Conservation (phyloP, 106 monocot species). For the Dioscorea dumetorum region DNA sequence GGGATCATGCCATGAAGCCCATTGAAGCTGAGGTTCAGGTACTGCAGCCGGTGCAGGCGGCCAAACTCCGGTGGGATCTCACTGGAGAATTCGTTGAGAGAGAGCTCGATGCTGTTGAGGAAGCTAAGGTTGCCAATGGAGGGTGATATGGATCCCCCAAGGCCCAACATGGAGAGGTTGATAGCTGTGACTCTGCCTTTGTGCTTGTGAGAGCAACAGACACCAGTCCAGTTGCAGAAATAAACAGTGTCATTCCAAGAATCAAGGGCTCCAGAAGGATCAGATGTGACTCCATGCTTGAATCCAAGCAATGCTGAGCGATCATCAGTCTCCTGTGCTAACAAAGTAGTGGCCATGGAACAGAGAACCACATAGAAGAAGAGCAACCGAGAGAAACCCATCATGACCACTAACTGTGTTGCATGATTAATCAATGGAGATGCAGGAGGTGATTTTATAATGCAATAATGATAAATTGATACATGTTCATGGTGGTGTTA, state of each 20-base stretch:
- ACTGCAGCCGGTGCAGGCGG: neutral
- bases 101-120: neutral
- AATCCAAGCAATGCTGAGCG: constrained; percentile 17
- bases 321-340: constrained; percentile 8
- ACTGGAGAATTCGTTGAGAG: neutral
- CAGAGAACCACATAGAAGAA: no score
- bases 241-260: neutral
- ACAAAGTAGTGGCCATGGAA: neutral
- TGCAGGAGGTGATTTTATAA: constrained; percentile 12
- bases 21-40: neutral
- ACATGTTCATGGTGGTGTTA: no score
- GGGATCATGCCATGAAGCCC: neutral
- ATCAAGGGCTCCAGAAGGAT: neutral
- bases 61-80: neutral
- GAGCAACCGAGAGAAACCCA: no score
- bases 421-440: constrained; percentile 15
- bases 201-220: neutral
- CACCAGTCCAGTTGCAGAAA: neutral
- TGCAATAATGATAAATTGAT: no score
- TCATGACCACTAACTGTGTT: constrained; percentile 12
- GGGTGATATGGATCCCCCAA: constrained; percentile 7
- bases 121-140: neutral
- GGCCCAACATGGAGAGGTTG: neutral
- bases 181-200: neutral
- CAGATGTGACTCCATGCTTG: neutral